A percentile compares a stretch with the other conserved stretches of the same genome.
Conservation (phyloP, 1,284 basidiomycete species). For the Hemileia vastatrix region DNA sequence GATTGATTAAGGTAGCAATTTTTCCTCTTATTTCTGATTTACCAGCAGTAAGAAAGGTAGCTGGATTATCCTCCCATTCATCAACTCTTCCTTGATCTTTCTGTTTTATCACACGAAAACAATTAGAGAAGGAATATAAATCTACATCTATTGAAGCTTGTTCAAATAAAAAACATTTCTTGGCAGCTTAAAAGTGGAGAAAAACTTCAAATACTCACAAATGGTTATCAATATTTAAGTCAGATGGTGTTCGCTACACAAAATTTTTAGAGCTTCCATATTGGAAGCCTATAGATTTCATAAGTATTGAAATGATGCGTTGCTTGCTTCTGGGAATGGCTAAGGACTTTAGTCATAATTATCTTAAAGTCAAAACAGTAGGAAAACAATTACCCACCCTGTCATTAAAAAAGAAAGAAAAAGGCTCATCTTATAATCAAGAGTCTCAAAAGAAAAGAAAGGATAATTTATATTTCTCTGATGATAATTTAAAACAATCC, state of each 20-base stretch:
- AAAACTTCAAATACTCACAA: neutral
- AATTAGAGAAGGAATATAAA: neutral
- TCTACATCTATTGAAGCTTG: neutral
- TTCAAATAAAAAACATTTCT: neutral
- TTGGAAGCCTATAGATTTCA: slow-evolving; percentile 7
- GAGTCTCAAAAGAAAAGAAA: too few species aligned
- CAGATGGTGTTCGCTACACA: slow-evolving; percentile 11
- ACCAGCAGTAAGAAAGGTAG: slow-evolving; percentile 5
- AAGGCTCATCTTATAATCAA: too few species aligned
- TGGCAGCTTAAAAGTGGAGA: neutral
- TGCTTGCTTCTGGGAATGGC: slow-evolving; percentile 3
- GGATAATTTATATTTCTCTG: too few species aligned
- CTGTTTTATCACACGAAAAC: neutral
- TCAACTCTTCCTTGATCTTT: slow-evolving; percentile 5
- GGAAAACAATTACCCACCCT: too few species aligned
- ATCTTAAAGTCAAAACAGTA: too few species aligned
- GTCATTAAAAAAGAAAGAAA: too few species aligned
- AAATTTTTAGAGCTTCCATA: slow-evolving; percentile 7
- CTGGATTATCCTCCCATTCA: slow-evolving; percentile 2
- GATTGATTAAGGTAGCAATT: neutral
- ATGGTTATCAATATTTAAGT: neutral
- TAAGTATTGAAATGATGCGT: slow-evolving; percentile 13
- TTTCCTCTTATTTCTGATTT: slow-evolving; percentile 13
- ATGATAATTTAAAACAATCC: too few species aligned
- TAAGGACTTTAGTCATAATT: slow-evolving; percentile 7